A percentile compares a stretch with the other conserved stretches of the same genome.
phyloP scores from a whole-genome alignment of 2,329 filamentous ascomycete species.

The Elsinoe arachidis region DNA sequence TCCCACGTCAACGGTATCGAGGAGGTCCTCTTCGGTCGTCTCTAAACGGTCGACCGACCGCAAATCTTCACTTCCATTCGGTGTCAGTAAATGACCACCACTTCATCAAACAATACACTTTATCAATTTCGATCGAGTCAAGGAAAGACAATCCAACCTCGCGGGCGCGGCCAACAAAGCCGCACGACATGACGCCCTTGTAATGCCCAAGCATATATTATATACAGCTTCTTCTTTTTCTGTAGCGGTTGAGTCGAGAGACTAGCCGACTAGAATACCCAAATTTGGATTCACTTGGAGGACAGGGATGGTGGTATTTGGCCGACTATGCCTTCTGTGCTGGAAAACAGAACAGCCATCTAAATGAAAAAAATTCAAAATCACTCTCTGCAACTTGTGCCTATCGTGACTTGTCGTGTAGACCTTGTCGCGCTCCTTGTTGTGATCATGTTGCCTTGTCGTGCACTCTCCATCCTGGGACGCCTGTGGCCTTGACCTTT shows the following conservation, averaged over 20 bases:
- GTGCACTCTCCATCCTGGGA: too few species aligned
- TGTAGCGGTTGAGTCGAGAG: background rate
- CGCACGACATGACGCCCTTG: slow-evolving; percentile 10
- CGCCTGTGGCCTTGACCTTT: too few species aligned
- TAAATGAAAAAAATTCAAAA: slow-evolving; percentile 2
- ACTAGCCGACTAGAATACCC: slow-evolving; percentile 6
- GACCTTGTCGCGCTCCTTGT: too few species aligned
- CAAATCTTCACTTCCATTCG: background rate
- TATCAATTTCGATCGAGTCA: background rate
- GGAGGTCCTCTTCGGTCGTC: slow-evolving; percentile 17
- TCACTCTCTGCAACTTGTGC: background rate
- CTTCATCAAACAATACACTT: background rate
- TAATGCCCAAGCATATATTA: slow-evolving; percentile 1
- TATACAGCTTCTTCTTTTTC: slow-evolving; percentile 9
- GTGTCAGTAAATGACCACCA: background rate
- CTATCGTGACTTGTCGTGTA: background rate
- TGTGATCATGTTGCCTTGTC: too few species aligned
- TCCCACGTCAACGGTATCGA: slow-evolving; percentile 17
- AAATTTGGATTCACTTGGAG: background rate
- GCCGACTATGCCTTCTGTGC: background rate
- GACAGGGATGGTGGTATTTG: background rate
- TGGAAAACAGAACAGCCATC: slow-evolving; percentile 3
- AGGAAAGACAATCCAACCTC: background rate
- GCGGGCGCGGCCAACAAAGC: slow-evolving; percentile 1
- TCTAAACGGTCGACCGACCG: slow-evolving; percentile 5